A percentile compares a stretch with the other conserved stretches of the same genome.
Conservation (phyloP, 805 yeast genomes). For the Scheffersomyces coipomensis region DNA sequence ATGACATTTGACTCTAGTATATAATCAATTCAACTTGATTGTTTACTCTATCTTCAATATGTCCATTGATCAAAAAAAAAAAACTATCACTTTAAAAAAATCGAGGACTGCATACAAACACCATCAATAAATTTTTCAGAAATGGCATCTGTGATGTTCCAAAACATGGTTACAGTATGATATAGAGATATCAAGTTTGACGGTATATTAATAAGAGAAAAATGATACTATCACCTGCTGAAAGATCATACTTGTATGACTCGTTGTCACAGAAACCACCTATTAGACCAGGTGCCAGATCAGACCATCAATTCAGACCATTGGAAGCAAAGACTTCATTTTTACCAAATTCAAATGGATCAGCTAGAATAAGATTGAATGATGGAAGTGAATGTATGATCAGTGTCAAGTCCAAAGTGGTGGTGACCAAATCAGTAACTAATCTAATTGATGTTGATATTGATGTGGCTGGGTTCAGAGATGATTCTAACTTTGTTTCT, state of each 20-base stretch:
- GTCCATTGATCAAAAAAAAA: neutral
- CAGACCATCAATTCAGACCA: slow-evolving; percentile 74
- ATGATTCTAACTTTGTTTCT: slow-evolving; percentile 68
- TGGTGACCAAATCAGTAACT: slow-evolving; percentile 35
- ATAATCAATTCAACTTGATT: neutral
- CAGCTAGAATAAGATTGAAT: slow-evolving; percentile 78
- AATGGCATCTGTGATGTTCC: no score
- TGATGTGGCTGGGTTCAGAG: slow-evolving; percentile 77
- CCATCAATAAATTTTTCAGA: no score
- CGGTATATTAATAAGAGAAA: no score
- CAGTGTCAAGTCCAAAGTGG: slow-evolving; percentile 85
- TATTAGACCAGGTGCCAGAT: slow-evolving; percentile 84
- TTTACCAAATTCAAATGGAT: slow-evolving; percentile 87
- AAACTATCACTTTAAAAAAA: no score
- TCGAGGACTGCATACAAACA: no score
- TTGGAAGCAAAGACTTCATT: slow-evolving; percentile 79
- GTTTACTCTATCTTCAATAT: neutral
- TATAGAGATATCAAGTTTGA: no score
- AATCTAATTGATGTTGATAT: slow-evolving; percentile 72
- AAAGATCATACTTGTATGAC: slow-evolving; percentile 71
- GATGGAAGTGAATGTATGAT: slow-evolving; percentile 95
- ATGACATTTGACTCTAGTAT: slow-evolving; percentile 6
- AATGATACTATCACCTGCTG: slow-evolving; percentile 76
- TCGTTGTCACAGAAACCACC: slow-evolving; percentile 62
- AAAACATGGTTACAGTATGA: no score